Evolutionary conservation across 768 basidiomycete genomes (phyloP).

Genomic region (Leucogyrophana mollusca): DNA sequence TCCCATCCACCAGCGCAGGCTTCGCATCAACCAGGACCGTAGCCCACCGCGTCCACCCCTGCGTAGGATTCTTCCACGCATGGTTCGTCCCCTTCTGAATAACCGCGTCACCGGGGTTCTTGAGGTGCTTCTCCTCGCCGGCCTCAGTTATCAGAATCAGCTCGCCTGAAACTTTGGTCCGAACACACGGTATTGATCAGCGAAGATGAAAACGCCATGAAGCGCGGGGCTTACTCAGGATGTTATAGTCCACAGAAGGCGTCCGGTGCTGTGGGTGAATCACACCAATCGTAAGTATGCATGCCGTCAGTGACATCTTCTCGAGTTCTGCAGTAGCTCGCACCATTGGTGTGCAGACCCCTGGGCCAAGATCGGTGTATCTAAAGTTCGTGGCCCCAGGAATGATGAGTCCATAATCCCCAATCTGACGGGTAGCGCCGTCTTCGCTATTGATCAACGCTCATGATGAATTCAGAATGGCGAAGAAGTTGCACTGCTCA

Average conservation of each 20-base stretch:
- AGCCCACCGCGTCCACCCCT: constrained; percentile 50
- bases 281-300: background rate
- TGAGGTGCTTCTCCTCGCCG: constrained; percentile 50
- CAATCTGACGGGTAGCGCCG: constrained; percentile 42
- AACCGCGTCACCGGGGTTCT: constrained; percentile 55
- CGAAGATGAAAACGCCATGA: background rate
- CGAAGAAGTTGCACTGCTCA: constrained; percentile 18
- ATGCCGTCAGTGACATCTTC: no score
- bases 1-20: constrained; percentile 47
- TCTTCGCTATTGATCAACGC: constrained; percentile 39
- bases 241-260: constrained; percentile 60
- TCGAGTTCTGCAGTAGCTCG: constrained; percentile 3
- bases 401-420: constrained; percentile 42
- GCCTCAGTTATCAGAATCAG: constrained; percentile 56
- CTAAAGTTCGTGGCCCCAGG: constrained; percentile 46
- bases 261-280: constrained; percentile 33
- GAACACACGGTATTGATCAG: background rate
- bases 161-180: constrained; percentile 47
- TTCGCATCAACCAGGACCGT: constrained; percentile 54
- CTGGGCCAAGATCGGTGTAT: constrained; percentile 56
- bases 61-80: constrained; percentile 56
- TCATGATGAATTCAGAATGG: background rate
- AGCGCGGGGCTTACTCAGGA: constrained; percentile 42
- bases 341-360: constrained; percentile 49
- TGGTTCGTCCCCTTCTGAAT: constrained; percentile 60